A percentile compares a stretch with the other conserved stretches of the same genome.
Conservation (phyloP, 2,329 filamentous ascomycete genomes). For the Calonectria honghensis region DNA sequence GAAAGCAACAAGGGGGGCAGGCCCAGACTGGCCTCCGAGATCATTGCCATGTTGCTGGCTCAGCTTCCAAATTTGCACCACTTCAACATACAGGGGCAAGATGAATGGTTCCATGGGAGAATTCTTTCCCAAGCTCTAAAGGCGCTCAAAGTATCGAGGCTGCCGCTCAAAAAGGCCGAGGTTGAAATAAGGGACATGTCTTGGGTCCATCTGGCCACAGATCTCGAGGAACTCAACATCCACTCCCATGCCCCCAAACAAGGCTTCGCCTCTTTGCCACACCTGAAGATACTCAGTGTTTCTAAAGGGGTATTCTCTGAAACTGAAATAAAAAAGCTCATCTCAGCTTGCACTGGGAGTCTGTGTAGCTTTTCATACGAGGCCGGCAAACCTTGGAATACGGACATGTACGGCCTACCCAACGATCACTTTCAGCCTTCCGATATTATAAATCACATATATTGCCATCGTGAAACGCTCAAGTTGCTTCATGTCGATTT, state of each 20-base stretch:
- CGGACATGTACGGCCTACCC: not conserved
- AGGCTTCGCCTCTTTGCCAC: not conserved
- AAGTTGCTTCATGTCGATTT: constrained; percentile 33
- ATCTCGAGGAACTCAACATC: constrained; percentile 32
- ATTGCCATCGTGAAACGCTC: constrained; percentile 8
- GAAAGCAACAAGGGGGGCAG: constrained; percentile 16
- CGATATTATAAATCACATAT: constrained; percentile 21
- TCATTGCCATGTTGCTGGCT: constrained; percentile 34
- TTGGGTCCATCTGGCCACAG: constrained; percentile 12
- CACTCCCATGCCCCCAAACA: not conserved
- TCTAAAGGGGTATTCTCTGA: constrained; percentile 2
- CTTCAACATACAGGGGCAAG: constrained; percentile 23
- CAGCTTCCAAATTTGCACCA: constrained; percentile 32
- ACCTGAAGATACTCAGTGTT: constrained; percentile 26
- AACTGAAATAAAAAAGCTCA: not conserved
- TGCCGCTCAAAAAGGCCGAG: constrained; percentile 32
- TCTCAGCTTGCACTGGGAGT: constrained; percentile 20
- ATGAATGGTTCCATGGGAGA: constrained; percentile 22
- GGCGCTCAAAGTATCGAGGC: constrained; percentile 16
- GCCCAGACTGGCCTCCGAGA: constrained; percentile 20
- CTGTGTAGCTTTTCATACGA: constrained; percentile 33
- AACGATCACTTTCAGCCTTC: constrained; percentile 32
- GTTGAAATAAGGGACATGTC: not conserved
- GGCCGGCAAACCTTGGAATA: constrained; percentile 16
- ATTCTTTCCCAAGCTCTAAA: constrained; percentile 1